Evolutionary conservation across 495 filamentous ascomycete species (phyloP), one percentile per base, ranked within the genome.

Genomic region (Neohortaea acidophila): DNA sequence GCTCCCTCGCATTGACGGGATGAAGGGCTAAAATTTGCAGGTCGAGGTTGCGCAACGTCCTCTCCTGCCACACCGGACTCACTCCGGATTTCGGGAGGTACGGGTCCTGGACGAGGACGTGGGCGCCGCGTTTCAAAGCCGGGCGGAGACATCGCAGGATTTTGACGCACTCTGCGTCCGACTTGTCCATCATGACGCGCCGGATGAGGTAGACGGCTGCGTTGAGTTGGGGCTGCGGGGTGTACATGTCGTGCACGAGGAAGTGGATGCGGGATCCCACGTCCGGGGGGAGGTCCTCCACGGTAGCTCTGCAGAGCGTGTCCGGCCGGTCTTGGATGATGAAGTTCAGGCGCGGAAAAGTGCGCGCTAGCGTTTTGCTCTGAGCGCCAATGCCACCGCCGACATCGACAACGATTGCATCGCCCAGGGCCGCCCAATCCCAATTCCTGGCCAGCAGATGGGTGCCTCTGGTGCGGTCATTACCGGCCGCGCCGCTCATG

Each of bases 191-290:
- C 10, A 65, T 28, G 14, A 67, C 59, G 10, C 47, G 56, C 12
- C 61, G 56, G 2, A 64, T 43, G 55, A 56, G 61, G 36, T 67
- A 67, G 4, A 64, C 47, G 20, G 60, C 61, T 0, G 61, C 64
- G 10, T 48, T 43, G 14, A 49, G 44, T 35, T 59, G 44, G 2
- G 64, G 60, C 28, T 67, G 62, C 20, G 28, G 7, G 5, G 48
- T 17, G 51, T 64, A 67, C 36, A 65, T 64, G 29, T 63, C 57
- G 26, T 67, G 61, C 14, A 35, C 39, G 37, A 58, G 40, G 42
- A 65, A 60, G 27, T 45, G 38, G 12, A 64, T 49, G 1, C 56
- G 47, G 15, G 14, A 15, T 24, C 24, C 24, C 11, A 61, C 26
- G 2, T 58, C 57, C n/a, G n/a, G n/a, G n/a, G n/a, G n/a, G 10